A percentile compares a stretch with the other conserved stretches of the same genome.
phyloP scores from a whole-genome alignment of 108 stramenopile genomes.

The Ochromonas danica region DNA sequence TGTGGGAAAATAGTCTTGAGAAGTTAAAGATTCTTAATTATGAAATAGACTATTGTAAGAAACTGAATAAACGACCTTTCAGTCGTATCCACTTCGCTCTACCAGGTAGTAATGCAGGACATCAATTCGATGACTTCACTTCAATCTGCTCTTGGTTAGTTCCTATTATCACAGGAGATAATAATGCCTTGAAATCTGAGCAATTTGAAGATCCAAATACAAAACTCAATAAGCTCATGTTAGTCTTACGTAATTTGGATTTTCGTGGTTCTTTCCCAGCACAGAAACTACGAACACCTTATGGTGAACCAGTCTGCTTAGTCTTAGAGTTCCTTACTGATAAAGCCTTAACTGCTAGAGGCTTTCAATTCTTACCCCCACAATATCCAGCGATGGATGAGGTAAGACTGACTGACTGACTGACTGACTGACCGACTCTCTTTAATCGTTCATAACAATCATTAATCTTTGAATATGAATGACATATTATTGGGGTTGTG shows the following conservation, averaged over 20 bases:
- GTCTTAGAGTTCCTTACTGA: conserved; percentile 61
- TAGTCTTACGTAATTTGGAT: conserved; percentile 51
- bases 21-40: conserved; percentile 60
- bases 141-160: conserved; percentile 36
- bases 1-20: conserved; percentile 53
- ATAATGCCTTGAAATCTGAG: conserved; percentile 46
- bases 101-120: conserved; percentile 38
- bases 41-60: conserved; percentile 48
- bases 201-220: conserved; percentile 64
- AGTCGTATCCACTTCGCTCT: conserved; percentile 47
- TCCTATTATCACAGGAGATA: conserved; percentile 38
- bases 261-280: conserved; percentile 58
- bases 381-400: conserved; percentile 33
- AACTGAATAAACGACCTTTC: conserved; percentile 42
- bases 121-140: conserved; percentile 47
- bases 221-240: conserved; percentile 59
- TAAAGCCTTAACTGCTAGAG: conserved; percentile 42
- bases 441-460: not conserved
- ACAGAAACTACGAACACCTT: conserved; percentile 44
- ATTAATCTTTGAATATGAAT: not conserved
- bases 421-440: not conserved
- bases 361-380: conserved; percentile 47
- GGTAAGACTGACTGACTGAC: too few species aligned
- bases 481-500: not conserved
- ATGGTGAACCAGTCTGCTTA: conserved; percentile 57